Evolutionary conservation across 495 filamentous ascomycete genomes (phyloP).

Genomic region (Cercophora samala): DNA sequence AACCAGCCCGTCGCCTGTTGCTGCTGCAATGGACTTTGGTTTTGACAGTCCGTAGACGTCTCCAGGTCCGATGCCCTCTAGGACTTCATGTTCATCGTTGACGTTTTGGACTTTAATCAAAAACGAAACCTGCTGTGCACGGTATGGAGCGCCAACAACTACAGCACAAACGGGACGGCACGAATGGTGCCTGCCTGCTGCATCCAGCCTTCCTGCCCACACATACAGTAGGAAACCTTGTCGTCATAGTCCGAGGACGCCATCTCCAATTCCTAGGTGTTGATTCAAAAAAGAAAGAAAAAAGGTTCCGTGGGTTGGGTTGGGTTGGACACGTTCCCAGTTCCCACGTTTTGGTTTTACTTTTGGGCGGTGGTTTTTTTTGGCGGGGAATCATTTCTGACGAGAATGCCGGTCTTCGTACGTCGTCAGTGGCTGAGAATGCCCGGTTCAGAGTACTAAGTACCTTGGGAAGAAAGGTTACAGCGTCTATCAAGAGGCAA

Average conservation of each 20-base stretch:
- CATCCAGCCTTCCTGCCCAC: background rate
- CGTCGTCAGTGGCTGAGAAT: background rate
- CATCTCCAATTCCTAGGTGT: background rate
- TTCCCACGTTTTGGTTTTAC: background rate
- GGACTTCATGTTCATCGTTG: background rate
- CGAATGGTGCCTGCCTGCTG: background rate
- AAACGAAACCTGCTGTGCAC: background rate
- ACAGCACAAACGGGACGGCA: background rate
- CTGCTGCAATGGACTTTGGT: background rate
- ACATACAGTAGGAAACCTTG: background rate
- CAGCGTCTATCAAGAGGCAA: background rate
- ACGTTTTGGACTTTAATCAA: background rate
- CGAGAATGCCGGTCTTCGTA: background rate
- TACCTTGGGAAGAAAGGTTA: background rate
- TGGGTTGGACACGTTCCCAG: background rate
- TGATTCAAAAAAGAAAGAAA: no score
- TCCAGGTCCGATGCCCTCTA: no score
- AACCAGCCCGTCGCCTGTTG: background rate
- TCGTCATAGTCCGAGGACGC: background rate
- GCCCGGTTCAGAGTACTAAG: no score
- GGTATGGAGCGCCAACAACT: background rate
- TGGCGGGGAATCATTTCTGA: background rate
- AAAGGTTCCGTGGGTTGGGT: background rate
- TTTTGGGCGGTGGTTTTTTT: background rate
- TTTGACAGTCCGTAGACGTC: background rate